These are phyloP conservation scores for Fusarium palustre DNA, from an alignment of 2,329 filamentous ascomycete genomes.

Conservation along the genomic window DNA sequence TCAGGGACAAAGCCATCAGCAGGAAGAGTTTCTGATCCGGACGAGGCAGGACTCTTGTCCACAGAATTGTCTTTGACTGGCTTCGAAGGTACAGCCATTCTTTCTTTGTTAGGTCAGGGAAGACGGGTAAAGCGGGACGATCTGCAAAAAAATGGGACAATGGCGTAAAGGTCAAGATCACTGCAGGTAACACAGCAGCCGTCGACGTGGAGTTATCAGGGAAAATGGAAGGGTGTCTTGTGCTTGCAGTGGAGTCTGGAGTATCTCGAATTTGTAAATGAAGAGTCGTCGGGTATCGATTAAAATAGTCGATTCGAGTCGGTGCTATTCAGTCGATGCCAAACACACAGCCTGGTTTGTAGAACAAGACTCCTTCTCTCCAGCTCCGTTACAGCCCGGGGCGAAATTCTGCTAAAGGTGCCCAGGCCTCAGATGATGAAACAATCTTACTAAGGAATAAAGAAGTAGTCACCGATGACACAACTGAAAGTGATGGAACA, in stretches of 20 bases:
- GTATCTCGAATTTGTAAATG: not conserved
- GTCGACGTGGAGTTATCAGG: not conserved
- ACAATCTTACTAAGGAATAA: not conserved
- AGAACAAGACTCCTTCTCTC: not conserved
- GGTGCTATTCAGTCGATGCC: not conserved
- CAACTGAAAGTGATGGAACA: not conserved
- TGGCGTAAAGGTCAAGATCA: not conserved
- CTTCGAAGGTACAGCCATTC: slow-evolving; percentile 1
- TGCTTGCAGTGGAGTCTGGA: not conserved
- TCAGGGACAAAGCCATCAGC: not conserved
- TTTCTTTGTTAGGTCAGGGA: not conserved
- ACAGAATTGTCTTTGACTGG: not conserved
- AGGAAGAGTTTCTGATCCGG: not conserved
- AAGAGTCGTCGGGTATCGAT: not conserved
- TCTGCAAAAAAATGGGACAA: not conserved
- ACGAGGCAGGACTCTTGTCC: not conserved
- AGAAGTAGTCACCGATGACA: not conserved
- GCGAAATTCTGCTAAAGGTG: not conserved
- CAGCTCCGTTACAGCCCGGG: not conserved
- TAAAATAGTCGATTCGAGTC: not conserved
- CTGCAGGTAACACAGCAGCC: slow-evolving; percentile 1
- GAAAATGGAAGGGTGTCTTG: not conserved
- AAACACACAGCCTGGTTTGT: not conserved
- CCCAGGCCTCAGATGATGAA: not conserved
- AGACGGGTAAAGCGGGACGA: not conserved